Evolutionary conservation across 1,139 yeast species (phyloP), one percentile per base, ranked within the genome.

Genomic region (Blastobotrys niveus): DNA sequence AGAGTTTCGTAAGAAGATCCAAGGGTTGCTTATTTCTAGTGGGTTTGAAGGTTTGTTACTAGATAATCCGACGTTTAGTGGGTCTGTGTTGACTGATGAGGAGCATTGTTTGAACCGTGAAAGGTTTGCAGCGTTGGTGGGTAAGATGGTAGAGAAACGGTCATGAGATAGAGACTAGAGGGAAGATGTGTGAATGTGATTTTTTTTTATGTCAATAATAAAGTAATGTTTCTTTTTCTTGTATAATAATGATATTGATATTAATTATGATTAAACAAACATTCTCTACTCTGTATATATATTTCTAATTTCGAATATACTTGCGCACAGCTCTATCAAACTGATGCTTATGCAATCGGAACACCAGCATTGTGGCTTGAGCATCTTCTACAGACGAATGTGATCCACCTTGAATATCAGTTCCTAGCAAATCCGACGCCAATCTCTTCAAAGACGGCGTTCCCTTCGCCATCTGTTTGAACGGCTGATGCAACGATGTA

Each of bases 331-430:
- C 41, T 15, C 20, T 43, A 25, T 83, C 91, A 53, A 84, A 80
- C 42, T 78, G 86, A 43, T 65, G 67, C 56, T 76, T 80, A 55
- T 77, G 74, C 45, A 76, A 59, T 49, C 87, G 72, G 59, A 79
- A 88, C 22, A 88, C 63, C 45, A 81, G 65, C 96, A 88, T 87
- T 0, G 95, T 79, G 1, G 91, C 91, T 54, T 78, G 75, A 0
- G 96, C 95, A 67, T 88, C 96, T 59, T 86, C 95, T 1, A 89
- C 85, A 0, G 96, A 85, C 7, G 93, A 82, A 65, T 89, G 97
- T 49, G 78, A 74, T 0, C 82, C 87, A 0, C 66, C 67, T 63
- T 89, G 97, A 50, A 89, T 86, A 9, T 76, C 79, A 2, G 76
- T 48, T 1, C 75, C 71, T 39, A 86, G 64, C 32, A 82, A 69